phyloP scores from a whole-genome alignment of 805 yeast genomes.

The Starmerella sp. region DNA sequence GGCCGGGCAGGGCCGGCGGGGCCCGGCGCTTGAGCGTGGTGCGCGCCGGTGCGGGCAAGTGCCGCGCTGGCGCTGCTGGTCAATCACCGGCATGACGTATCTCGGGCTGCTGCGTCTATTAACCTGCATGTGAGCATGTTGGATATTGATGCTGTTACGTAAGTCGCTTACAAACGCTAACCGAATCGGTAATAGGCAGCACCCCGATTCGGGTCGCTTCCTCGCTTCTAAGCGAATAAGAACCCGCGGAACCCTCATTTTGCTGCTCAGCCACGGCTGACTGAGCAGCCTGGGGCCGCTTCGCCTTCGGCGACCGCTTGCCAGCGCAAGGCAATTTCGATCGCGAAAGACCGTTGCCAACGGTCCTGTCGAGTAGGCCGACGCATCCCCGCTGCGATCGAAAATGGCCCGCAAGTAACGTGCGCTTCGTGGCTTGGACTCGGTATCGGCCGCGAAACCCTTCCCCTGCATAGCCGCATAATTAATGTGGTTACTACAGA shows the following conservation, averaged over 20 bases:
- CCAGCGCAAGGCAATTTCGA: not conserved
- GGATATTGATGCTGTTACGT: not conserved
- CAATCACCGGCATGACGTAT: not conserved
- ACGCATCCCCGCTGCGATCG: not conserved
- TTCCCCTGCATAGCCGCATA: not conserved
- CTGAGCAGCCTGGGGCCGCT: not conserved
- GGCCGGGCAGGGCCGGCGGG: too few species aligned
- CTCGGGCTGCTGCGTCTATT: not conserved
- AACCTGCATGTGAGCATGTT: not conserved
- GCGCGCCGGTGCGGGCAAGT: not conserved
- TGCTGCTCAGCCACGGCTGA: slow-evolving; percentile 1
- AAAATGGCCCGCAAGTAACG: not conserved
- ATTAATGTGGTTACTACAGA: not conserved
- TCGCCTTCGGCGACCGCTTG: not conserved
- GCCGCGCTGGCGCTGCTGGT: not conserved
- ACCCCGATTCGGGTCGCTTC: not conserved
- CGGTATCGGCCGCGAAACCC: not conserved
- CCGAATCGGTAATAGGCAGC: slow-evolving; percentile 3
- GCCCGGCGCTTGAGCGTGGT: not conserved
- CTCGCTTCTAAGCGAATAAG: slow-evolving; percentile 5
- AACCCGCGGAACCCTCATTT: not conserved
- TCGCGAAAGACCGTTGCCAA: not conserved
- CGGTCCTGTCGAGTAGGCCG: not conserved
- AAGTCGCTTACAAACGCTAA: not conserved
- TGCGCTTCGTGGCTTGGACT: not conserved